phyloP scores from a whole-genome alignment of 2,329 filamentous ascomycete genomes.

The Pseudogymnoascus sp. region DNA sequence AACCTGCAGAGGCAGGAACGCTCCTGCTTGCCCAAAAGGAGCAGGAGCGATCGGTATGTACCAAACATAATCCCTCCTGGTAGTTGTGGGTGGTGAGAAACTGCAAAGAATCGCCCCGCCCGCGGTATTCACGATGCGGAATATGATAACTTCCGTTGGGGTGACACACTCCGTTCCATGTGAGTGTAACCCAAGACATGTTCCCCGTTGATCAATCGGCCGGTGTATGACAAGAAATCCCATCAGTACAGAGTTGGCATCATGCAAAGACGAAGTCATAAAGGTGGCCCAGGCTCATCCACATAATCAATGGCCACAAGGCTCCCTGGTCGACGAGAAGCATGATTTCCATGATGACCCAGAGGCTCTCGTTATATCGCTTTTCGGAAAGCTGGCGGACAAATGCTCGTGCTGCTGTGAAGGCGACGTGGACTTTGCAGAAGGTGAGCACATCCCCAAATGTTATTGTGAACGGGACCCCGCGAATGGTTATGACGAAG shows the following conservation, averaged over 20 bases:
- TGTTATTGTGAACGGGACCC: not conserved
- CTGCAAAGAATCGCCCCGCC: not conserved
- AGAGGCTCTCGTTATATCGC: not conserved
- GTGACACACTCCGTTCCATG: not conserved
- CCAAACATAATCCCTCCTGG: not conserved
- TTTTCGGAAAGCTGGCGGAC: not conserved
- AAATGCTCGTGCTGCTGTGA: not conserved
- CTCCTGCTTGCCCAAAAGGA: no score
- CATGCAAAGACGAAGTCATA: not conserved
- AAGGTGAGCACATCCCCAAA: not conserved
- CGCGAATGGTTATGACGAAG: not conserved
- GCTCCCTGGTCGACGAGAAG: not conserved
- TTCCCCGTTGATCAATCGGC: not conserved
- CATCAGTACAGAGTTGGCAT: not conserved
- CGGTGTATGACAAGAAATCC: not conserved
- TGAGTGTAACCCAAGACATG: not conserved
- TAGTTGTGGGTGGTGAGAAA: not conserved
- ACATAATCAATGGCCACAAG: not conserved
- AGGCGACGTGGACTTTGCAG: not conserved
- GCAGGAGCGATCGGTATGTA: no score
- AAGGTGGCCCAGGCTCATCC: not conserved
- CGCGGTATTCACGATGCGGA: not conserved
- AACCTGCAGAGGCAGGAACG: not conserved
- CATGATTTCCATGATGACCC: not conserved
- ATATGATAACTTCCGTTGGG: not conserved